Conservation (phyloP, 352 stramenopile genomes). For the Phytophthora crassamura region DNA sequence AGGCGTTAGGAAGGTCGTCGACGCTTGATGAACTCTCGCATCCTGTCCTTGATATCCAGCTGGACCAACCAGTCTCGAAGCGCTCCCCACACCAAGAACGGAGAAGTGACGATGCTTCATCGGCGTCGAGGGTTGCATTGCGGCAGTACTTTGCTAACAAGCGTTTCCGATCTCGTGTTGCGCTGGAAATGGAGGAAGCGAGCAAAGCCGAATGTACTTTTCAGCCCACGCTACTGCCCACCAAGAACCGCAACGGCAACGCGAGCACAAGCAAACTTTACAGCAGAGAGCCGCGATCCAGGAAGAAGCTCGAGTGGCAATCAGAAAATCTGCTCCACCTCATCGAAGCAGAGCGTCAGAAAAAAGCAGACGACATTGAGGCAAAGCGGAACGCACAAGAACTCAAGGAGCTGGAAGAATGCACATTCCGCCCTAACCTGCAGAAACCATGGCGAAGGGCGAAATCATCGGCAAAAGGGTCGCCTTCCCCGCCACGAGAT, state of each 20-base stretch:
- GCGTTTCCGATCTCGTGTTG: constrained; percentile 71
- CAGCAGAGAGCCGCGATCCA: constrained; percentile 30
- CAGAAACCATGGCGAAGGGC: constrained; percentile 24
- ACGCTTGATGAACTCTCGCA: constrained; percentile 57
- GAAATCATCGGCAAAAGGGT: constrained; percentile 22
- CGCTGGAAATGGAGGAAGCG: constrained; percentile 70
- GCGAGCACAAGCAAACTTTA: constrained; percentile 58
- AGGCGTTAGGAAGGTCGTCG: constrained; percentile 57
- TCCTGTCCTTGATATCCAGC: constrained; percentile 37
- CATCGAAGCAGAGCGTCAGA: constrained; percentile 68
- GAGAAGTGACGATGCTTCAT: constrained; percentile 1
- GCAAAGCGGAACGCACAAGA: constrained; percentile 64
- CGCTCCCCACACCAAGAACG: constrained; percentile 18
- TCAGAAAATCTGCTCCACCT: constrained; percentile 72
- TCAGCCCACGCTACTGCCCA: constrained; percentile 51
- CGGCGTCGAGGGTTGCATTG: constrained; percentile 40
- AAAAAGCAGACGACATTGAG: constrained; percentile 65
- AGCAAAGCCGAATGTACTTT: constrained; percentile 80
- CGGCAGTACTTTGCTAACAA: constrained; percentile 73
- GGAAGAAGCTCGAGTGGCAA: constrained; percentile 48
- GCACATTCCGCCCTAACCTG: constrained; percentile 82
- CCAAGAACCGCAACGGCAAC: constrained; percentile 26
- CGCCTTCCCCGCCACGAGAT: constrained; percentile 21
- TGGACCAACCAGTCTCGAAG: constrained; percentile 1
- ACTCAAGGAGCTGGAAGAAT: constrained; percentile 76